Evolutionary conservation across 768 basidiomycete genomes (phyloP), one percentile per base, ranked within the genome.

Genomic region (Leccinum ochraceum): DNA sequence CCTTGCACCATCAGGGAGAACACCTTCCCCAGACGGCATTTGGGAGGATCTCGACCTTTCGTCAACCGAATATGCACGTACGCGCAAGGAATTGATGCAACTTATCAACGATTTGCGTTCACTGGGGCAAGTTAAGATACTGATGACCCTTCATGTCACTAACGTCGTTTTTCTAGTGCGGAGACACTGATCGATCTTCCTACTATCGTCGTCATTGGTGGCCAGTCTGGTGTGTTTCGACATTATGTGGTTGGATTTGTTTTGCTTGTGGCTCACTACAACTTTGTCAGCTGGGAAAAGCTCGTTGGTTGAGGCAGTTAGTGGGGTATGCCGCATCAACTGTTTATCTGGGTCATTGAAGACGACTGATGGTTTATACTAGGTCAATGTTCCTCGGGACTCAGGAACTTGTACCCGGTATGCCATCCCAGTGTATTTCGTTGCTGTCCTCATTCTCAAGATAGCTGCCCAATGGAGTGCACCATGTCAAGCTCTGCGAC

Each of bases 351-450:
- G 6, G 5, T 8, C 22, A 36, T 10, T 11, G 22, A 28, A 3
- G 17, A 26, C 48, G 17, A 11, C 20, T 67, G 32, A 64, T 17
- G 9, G 5, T 22, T 53, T 32, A 17, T 36, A 1, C 17, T 44
- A 87, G 86, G 83, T 86, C 32, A 83, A 73, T 53, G 85, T 87
- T 30, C 86, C 86, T 11, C 75, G 86, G 34, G 86, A 86, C 46
- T 82, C 82, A 48, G 84, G 84, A 22, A 86, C 84, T 1, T 86
- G 85, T 56, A 86, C 84, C 0, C 75, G 83, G 85, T 82, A 3
- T 32, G 62, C n/a, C 16, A 34, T 26, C 17, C 10, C 1, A 26
- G 48, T 46, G 9, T 0, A n/a, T 24, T 42, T 11, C 14, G 7
- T 55, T n/a, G 28, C 30, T 6, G 6, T 24, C 26, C 48, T 58